Base-by-base conservation (phyloP, 495 filamentous ascomycete genomes). In the Podospora sp. region DNA sequence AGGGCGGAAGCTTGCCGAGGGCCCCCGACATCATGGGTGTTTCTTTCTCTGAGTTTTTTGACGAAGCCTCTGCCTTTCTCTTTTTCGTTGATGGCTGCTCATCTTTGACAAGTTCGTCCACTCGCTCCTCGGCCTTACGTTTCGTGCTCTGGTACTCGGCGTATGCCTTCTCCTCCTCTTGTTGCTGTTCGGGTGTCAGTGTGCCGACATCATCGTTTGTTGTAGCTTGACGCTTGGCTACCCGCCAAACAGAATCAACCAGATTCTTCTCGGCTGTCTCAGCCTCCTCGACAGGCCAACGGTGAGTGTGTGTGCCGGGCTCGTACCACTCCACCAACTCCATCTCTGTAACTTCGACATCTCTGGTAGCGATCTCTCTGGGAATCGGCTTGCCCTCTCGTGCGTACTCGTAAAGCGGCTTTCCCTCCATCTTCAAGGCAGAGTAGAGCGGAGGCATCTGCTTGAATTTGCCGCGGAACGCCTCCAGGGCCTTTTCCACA, bases 321-420 rank as follows among this genome's bases (percentile, higher is more conserved):
- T 94, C 91, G 77, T 92, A 88, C 90, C 93, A 98, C 75, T 97
- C 91, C 49, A 94, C 70, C 63, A 98, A 72, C 73, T 96, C 90
- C 68, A 98, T 75, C 25, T 90, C 84, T 56, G 82, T 71, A 0
- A 95, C 92, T 61, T 90, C 88, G 4, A 98, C 91, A 0, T 90
- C 87, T 61, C 95, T 78, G 65, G 89, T 83, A 76, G 92, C 83
- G 60, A 99, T 95, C 77, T 96, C 91, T 63, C 88, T 80, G 2
- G 94, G 94, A 8, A 94, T 86, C 60, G 89, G 84, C 73, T 90
- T 92, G 1, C 96, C 96, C 74, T 91, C 92, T 16, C 96, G 82
- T 27, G 96, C 96, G 79, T 98, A 98, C 81, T 99, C 93, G 72
- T 98, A 99, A 29, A 97, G 82, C 29, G 88, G 88, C 81, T 97